phyloP scores from a whole-genome alignment of 352 stramenopile species.

The Phytopythium litorale region DNA sequence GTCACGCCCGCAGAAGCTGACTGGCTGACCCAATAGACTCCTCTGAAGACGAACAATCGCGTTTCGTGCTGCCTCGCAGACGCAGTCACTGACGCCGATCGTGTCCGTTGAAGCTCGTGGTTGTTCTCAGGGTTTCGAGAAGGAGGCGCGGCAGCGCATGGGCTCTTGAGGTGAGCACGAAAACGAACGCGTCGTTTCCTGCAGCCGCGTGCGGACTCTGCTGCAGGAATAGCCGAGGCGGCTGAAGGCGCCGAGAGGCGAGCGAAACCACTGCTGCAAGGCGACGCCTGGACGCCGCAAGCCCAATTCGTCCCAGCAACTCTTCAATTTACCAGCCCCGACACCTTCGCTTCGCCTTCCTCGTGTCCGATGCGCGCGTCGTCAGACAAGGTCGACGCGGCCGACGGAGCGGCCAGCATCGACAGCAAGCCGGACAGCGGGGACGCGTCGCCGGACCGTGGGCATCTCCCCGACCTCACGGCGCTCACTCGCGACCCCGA shows the following conservation, averaged over 20 bases:
- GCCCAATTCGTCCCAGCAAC: too few relatives aligned
- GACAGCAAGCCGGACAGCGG: neutral
- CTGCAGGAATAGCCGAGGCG: too few relatives aligned
- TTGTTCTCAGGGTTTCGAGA: neutral
- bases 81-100: neutral
- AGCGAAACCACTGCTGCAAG: too few relatives aligned
- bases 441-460: neutral
- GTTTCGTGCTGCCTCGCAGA: neutral
- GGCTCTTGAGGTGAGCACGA: too few relatives aligned
- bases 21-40: neutral
- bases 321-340: too few relatives aligned
- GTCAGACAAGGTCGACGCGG: neutral
- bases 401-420: neutral
- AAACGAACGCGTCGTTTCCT: too few relatives aligned
- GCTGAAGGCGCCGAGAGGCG: too few relatives aligned
- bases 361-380: neutral
- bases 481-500: constrained; percentile 6
- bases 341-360: neutral
- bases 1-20: constrained; percentile 14
- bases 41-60: neutral
- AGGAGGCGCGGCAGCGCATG: neutral
- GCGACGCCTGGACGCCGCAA: too few relatives aligned
- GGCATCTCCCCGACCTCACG: constrained; percentile 1
- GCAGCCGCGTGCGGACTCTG: too few relatives aligned
- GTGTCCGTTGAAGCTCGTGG: neutral